phyloP scores from a whole-genome alignment of 2,329 filamentous ascomycete genomes.

The Exophiala alcalophila region DNA sequence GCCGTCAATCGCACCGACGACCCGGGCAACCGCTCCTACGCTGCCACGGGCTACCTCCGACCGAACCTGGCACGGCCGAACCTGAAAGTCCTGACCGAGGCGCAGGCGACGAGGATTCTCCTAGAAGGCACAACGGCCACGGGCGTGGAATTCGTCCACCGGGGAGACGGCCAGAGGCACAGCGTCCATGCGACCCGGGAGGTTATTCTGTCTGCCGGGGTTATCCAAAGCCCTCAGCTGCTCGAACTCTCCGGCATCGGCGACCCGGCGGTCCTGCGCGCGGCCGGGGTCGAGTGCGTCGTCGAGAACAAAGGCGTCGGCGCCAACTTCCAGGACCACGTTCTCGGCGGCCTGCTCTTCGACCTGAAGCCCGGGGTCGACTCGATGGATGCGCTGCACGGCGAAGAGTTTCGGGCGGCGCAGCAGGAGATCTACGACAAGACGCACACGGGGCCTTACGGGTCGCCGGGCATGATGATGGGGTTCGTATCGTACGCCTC shows the following conservation, averaged over 20 bases:
- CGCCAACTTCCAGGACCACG: constrained; percentile 50
- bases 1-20: constrained; percentile 24
- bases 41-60: constrained; percentile 40
- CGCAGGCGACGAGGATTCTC: constrained; percentile 40
- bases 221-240: constrained; percentile 55
- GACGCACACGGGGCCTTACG: constrained; percentile 34
- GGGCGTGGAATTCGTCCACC: constrained; percentile 45
- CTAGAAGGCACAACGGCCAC: constrained; percentile 33
- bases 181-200: constrained; percentile 43
- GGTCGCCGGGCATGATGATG: constrained; percentile 35
- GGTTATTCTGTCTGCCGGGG: constrained; percentile 59
- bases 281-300: constrained; percentile 42
- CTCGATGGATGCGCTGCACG: constrained; percentile 37
- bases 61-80: constrained; percentile 42
- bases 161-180: constrained; percentile 38
- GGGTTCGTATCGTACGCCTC: constrained; percentile 40
- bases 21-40: constrained; percentile 39
- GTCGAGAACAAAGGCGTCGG: constrained; percentile 47
- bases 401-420: constrained; percentile 36
- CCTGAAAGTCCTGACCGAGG: constrained; percentile 46
- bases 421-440: constrained; percentile 34
- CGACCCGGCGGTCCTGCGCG: constrained; percentile 40
- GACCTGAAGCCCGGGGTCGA: constrained; percentile 32
- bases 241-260: constrained; percentile 62
- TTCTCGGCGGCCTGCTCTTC: constrained; percentile 26